These are phyloP conservation scores for Rhazya stricta DNA, from an alignment of 257 asterid species.

Conservation along the genomic window DNA sequence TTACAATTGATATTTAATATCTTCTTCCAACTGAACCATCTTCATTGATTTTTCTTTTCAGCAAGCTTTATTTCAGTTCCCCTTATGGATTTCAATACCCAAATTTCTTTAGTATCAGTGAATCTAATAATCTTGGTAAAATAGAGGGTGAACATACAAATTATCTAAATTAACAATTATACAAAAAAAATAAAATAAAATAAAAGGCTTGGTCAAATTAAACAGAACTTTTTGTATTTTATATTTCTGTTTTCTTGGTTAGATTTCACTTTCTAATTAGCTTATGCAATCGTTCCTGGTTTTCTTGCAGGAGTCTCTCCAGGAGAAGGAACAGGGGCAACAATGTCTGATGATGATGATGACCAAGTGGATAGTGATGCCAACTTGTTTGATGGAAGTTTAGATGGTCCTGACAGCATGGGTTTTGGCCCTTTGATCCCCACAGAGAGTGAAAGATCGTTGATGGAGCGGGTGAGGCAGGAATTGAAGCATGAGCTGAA, in stretches of 20 bases:
- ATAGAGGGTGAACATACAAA: too few relatives aligned
- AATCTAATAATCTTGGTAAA: too few relatives aligned
- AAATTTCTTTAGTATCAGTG: too few relatives aligned
- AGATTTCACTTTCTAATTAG: neutral
- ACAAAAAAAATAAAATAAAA: too few relatives aligned
- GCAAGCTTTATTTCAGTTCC: too few relatives aligned
- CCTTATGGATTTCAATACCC: too few relatives aligned
- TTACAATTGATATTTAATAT: too few relatives aligned
- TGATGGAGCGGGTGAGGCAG: slow-evolving; percentile 97
- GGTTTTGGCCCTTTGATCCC: slow-evolving; percentile 96
- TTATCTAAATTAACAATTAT: too few relatives aligned
- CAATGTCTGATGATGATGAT: slow-evolving; percentile 97
- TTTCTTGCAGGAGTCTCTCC: slow-evolving; percentile 78
- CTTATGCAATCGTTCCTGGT: neutral
- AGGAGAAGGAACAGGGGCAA: slow-evolving; percentile 96
- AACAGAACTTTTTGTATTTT: neutral
- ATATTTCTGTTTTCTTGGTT: neutral
- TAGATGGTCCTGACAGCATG: slow-evolving; percentile 82
- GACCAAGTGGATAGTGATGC: slow-evolving; percentile 87
- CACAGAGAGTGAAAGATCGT: slow-evolving; percentile 86
- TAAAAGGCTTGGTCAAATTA: too few relatives aligned
- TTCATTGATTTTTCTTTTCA: neutral
- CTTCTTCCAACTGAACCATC: neutral
- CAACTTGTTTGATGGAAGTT: slow-evolving; percentile 78
- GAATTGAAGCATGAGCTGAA: slow-evolving; percentile 96